Conservation (phyloP, 2,329 filamentous ascomycete genomes). For the Periglandula ipomoeae region DNA sequence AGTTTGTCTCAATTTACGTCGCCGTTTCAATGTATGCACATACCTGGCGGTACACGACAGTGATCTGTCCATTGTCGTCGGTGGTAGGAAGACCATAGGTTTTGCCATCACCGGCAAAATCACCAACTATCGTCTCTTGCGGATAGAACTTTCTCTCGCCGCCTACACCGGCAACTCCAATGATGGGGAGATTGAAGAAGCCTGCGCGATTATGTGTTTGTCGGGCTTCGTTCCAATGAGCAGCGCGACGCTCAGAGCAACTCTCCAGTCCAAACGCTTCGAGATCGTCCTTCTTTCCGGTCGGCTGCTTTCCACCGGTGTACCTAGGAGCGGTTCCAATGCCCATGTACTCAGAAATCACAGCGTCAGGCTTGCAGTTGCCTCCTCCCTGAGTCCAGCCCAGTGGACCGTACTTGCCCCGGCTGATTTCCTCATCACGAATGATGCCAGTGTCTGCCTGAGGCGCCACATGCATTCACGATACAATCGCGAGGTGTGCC, state of each 20-base stretch:
- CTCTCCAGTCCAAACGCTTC: neutral
- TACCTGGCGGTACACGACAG: conserved; percentile 5
- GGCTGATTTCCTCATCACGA: conserved; percentile 4
- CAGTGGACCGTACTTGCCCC: conserved; percentile 5
- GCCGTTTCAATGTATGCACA: neutral
- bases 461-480: conserved; percentile 6
- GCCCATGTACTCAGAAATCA: conserved; percentile 5
- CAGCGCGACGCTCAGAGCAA: neutral
- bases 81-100: conserved; percentile 3
- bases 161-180: neutral
- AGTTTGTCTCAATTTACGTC: no score
- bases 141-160: neutral
- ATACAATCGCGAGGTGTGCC: conserved; percentile 8
- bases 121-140: neutral
- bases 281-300: neutral
- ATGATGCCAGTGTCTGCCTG: conserved; percentile 9
- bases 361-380: conserved; percentile 3
- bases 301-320: neutral
- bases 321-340: neutral
- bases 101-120: conserved; percentile 3
- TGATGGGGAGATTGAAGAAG: neutral
- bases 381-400: conserved; percentile 7
- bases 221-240: no score
- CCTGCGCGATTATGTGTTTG: neutral
- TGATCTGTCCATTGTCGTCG: neutral